phyloP scores from a whole-genome alignment of 805 yeast genomes.

The Wickerhamiella australiensis region DNA sequence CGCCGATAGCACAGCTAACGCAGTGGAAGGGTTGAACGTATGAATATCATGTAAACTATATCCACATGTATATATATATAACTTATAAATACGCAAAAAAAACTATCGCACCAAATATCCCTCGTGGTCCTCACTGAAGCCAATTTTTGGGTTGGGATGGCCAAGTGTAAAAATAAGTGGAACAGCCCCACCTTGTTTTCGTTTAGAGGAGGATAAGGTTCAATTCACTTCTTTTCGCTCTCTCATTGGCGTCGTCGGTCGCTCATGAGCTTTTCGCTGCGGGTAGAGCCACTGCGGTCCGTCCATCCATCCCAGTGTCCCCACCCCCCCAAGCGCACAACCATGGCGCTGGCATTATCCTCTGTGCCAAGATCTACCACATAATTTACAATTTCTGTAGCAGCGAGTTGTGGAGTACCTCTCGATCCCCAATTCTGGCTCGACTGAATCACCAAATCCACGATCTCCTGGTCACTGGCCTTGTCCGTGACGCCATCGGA shows the following conservation, averaged over 20 bases:
- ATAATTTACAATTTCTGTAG: slow-evolving; percentile 72
- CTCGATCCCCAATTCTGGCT: slow-evolving; percentile 41
- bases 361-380: slow-evolving; percentile 81
- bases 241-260: neutral
- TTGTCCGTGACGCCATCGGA: slow-evolving; percentile 81
- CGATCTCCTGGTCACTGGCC: slow-evolving; percentile 80
- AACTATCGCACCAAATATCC: too few species aligned
- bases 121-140: too few species aligned
- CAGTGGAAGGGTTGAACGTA: neutral
- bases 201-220: neutral
- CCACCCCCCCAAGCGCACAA: slow-evolving; percentile 78
- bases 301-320: slow-evolving; percentile 69
- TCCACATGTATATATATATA: neutral
- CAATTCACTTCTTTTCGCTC: neutral
- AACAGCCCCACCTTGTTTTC: too few species aligned
- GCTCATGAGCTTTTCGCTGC: slow-evolving; percentile 44
- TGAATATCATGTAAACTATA: neutral
- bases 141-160: too few species aligned
- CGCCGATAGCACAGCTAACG: neutral
- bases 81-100: neutral
- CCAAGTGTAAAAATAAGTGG: too few species aligned
- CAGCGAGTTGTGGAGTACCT: slow-evolving; percentile 77
- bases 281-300: slow-evolving; percentile 70
- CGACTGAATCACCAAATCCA: slow-evolving; percentile 69
- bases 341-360: slow-evolving; percentile 90